Conservation (phyloP, 805 yeast genomes). For the Grigorovia yakushimaensis region DNA sequence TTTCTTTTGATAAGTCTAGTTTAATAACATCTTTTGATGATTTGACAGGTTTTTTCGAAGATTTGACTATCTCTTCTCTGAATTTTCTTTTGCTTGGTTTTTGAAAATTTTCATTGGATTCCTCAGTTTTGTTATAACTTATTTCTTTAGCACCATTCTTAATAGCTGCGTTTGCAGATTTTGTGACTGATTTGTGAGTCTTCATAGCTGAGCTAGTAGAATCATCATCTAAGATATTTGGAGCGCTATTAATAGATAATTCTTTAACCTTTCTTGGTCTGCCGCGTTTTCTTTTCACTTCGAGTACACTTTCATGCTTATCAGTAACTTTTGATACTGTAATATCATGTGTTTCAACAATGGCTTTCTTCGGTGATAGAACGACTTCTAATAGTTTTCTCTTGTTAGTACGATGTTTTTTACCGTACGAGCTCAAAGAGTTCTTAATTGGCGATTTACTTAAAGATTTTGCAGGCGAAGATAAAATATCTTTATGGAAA, state of each 20-base stretch:
- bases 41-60: not conserved
- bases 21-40: not conserved
- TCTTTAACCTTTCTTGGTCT: constrained; percentile 8
- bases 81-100: not conserved
- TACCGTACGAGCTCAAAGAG: not conserved
- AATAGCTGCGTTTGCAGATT: no score
- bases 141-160: not conserved
- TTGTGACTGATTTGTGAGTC: not conserved
- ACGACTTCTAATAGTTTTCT: constrained; percentile 6
- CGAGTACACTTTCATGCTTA: not conserved
- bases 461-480: constrained; percentile 12
- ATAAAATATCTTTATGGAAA: constrained; percentile 17
- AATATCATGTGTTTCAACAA: not conserved
- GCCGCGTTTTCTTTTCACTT: constrained; percentile 4
- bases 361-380: not conserved
- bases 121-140: no score
- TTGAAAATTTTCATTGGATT: no score
- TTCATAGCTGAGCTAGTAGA: no score
- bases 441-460: not conserved
- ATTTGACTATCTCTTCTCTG: not conserved
- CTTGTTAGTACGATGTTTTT: not conserved
- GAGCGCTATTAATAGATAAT: not conserved
- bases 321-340: not conserved
- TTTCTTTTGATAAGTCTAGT: constrained; percentile 1
- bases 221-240: no score